Percentiles rank a stretch among this genome's conserved stretches.
Conservation (phyloP, 2,329 filamentous ascomycete genomes). For the Aspergillus tubingensis region DNA sequence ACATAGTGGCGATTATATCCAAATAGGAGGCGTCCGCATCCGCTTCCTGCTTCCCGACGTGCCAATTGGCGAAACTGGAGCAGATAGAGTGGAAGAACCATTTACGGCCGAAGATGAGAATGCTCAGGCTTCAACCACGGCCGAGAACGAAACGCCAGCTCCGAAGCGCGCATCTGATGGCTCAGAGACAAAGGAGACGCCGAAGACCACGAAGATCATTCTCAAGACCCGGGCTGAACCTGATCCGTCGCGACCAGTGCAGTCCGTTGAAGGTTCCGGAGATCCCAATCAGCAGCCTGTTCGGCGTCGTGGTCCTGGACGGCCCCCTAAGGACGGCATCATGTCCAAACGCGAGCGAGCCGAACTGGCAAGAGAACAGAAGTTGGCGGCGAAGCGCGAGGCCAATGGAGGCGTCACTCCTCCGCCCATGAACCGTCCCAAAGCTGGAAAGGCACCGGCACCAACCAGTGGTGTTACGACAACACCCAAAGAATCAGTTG, state of each 20-base stretch:
- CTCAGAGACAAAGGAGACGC: conserved; percentile 30
- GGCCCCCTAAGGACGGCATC: conserved; percentile 67
- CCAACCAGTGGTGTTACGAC: conserved; percentile 11
- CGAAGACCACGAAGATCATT: conserved; percentile 31
- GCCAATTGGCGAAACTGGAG: conserved; percentile 51
- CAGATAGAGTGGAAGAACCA: conserved; percentile 49
- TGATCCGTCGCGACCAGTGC: conserved; percentile 28
- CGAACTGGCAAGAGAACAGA: conserved; percentile 55
- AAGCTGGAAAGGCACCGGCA: conserved; percentile 31
- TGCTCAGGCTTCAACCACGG: conserved; percentile 36
- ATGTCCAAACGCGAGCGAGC: conserved; percentile 66
- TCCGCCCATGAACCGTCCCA: conserved; percentile 36
- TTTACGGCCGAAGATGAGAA: conserved; percentile 37
- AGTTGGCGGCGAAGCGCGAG: conserved; percentile 51
- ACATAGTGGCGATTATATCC: conserved; percentile 60
- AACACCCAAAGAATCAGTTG: conserved; percentile 33
- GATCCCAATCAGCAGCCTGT: conserved; percentile 42
- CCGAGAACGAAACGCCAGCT: conserved; percentile 44
- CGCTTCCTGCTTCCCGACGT: conserved; percentile 58
- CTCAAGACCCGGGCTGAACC: conserved; percentile 32
- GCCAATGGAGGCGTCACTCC: conserved; percentile 51
- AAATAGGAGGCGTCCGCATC: conserved; percentile 60
- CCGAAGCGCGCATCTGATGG: conserved; percentile 29
- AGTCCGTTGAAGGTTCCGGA: conserved; percentile 38
- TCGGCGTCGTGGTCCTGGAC: conserved; percentile 57